Base-by-base conservation (phyloP, 257 asterid genomes). In the Solanum tarijense region DNA sequence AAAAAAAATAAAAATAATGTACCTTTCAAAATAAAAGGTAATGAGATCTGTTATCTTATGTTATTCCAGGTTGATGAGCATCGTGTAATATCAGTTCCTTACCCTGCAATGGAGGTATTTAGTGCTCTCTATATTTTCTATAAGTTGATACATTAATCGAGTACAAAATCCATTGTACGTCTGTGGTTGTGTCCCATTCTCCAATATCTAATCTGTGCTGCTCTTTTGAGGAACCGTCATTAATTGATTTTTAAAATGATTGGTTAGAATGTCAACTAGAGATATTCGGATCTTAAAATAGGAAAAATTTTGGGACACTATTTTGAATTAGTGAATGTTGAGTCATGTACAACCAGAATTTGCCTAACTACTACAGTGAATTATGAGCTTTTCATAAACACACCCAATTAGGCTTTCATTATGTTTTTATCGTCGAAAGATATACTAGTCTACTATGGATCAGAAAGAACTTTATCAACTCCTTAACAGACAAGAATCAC, bases 31-130 rank as follows among this genome's bases (percentile, higher is more conserved):
- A 73, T 46, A 23, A 46, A 73, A 18, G 83, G 31, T 31, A 34
- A 66, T 90, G 41, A 88, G 83, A 46, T 81, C 86, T 91, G 88
- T 85, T 89, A 46, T 82, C 71, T 48, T 88, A 43, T 86, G 87
- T 91, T 43, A 83, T 87, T 90, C 88, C 94, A 96, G 99, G 99
- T 95, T 84, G 98, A 96, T 55, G 98, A 96, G 88, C 95, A 95
- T 87, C 98, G 99, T 68, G 90, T 95, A 86, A 86, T 92, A 86
- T 89, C 98, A 87, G 92, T 96, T 90, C 98, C 99, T 76, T 96
- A 95, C 93, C 94, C 91, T 48, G 93, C 98, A 76, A 96, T 95
- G 92, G 94, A 95, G 99, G 99, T 96, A 95, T 83, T 90, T 83
- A 85, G 69, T 87, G 43, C 87, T 87, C 86, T 86, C 43, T 48